phyloP scores from a whole-genome alignment of 2,329 filamentous ascomycete genomes.

The Colletotrichum lupini region DNA sequence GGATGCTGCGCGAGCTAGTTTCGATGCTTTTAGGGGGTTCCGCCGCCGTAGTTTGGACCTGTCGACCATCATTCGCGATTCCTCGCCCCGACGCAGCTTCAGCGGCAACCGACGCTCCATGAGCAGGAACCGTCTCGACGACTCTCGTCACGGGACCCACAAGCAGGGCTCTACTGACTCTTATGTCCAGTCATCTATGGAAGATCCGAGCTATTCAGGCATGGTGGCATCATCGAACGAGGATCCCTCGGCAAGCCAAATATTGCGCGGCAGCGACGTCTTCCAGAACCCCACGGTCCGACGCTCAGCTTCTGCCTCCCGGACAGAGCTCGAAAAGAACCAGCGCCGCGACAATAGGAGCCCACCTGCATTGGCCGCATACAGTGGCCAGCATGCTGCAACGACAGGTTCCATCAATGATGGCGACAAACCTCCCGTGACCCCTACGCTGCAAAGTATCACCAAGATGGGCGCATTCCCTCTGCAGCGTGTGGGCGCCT shows the following conservation, averaged over 20 bases:
- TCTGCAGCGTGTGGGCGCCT: slow-evolving; percentile 82
- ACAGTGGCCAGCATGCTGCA: slow-evolving; percentile 45
- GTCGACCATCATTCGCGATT: slow-evolving; percentile 53
- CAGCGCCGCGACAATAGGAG: slow-evolving; percentile 20
- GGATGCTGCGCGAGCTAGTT: slow-evolving; percentile 64
- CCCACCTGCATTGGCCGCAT: slow-evolving; percentile 19
- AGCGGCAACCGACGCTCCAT: slow-evolving; percentile 68
- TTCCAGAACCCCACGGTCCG: slow-evolving; percentile 83
- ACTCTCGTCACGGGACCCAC: slow-evolving; percentile 58
- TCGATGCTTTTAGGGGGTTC: slow-evolving; percentile 62
- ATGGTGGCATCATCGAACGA: slow-evolving; percentile 76
- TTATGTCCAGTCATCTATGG: slow-evolving; percentile 76
- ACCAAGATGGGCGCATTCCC: slow-evolving; percentile 78
- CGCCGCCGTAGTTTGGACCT: slow-evolving; percentile 65
- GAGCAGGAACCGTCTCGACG: slow-evolving; percentile 59
- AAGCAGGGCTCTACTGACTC: slow-evolving; percentile 78
- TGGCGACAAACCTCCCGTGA: slow-evolving; percentile 38
- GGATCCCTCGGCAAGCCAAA: slow-evolving; percentile 90
- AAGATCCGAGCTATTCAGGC: slow-evolving; percentile 79
- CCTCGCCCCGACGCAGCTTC: slow-evolving; percentile 68
- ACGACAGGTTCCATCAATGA: slow-evolving; percentile 53
- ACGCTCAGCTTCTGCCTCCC: slow-evolving; percentile 54
- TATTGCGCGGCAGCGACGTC: slow-evolving; percentile 86
- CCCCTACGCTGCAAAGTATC: slow-evolving; percentile 63
- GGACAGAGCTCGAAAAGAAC: slow-evolving; percentile 34